Base-by-base conservation (phyloP, 2,329 filamentous ascomycete species). In the Penicillium sp. region DNA sequence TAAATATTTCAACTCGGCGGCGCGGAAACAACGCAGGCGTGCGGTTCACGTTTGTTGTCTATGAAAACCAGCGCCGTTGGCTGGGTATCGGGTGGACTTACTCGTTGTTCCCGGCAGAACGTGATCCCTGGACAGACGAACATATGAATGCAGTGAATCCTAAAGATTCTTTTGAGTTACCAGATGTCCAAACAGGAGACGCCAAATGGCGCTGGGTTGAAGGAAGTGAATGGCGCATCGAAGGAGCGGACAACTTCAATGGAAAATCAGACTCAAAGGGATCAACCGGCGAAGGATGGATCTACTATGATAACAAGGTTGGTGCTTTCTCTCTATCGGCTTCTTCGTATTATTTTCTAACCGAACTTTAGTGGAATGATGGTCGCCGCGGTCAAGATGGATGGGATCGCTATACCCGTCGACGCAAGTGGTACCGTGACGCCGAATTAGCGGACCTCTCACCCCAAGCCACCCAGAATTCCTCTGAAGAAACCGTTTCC, bases 271-370 rank as follows among this genome's bases (percentile, higher is more conserved):
- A 78, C 71, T 57, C 71, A 67, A 72, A 76, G 70, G 67, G 67
- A 40, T 67, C 61, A 1, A 82, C 87, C 25, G 88, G 84, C 4
- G 86, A 88, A 65, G 94, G 93, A 1, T 99, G 94, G 94, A 91
- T 96, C 38, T 99, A 94, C 75, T 99, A 97, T 71, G 94, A 99
- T 70, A 97, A 93, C 73, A 97, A 96, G 86, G 91, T 91, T 78
- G 60, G 79, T 66, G 1, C 13, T 31, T 21, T 19, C 5, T 46
- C 7, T 17, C 19, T 21, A 5, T 9, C n/a, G 10, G 21, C 27
- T 35, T 23, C 10, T 1, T 27, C 12, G 2, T 46, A 15, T 23
- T 19, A 5, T 27, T 38, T 42, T 35, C 61, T 66, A 49, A 61
- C 52, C 12, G 4, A 29, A 1, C 10, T 15, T 54, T 49, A 95